Evolutionary conservation across 257 asterid genomes (phyloP), one percentile per base, ranked within the genome.

Genomic region (Voacanga thouarsii): DNA sequence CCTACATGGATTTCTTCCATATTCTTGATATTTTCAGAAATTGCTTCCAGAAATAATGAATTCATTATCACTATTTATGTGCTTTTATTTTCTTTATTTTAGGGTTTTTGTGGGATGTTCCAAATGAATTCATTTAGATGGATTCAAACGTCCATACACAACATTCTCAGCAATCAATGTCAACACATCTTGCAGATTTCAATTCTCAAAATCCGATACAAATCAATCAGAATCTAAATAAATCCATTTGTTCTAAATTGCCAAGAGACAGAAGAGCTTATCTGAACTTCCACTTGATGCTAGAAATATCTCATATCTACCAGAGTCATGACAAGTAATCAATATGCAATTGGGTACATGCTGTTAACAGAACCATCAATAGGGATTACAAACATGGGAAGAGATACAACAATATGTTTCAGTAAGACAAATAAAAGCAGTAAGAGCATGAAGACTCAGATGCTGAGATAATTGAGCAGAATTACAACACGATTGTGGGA

Each of bases 1-100:
- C 51, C 28, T 19, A 8, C 14, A 15, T 44, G 23, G 30, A 28
- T 15, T 71, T 23, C 75, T 71, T 71, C 18, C 30, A 11, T 45
- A 44, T 23, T 11, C 75, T 71, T 24, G 21, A 44, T 14, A 14
- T 7, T 71, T 14, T 6, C n/a, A 30, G 70, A 5, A 51, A 51
- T 23, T 51, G 57, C 57, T 51, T 30, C 43, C n/a, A 33, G 47
- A 39, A 33, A 33, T 63, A 63, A 63, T 5, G 30, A 63, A 39
- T 21, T 28, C 72, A 67, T 28, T 14, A 15, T 67, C 49, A 39
- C 72, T 43, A 67, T 19, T 92, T 94, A 96, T 44, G 97, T 5
- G 47, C 47, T 43, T 43, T 6, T 43, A 43, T 55, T 18, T 55
- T 21, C 61, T 55, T 55, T 55, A 55, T 18, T 55, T 10, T 55